Base-by-base conservation (phyloP, 2,329 filamentous ascomycete species). In the Stachybotrys chartarum region DNA sequence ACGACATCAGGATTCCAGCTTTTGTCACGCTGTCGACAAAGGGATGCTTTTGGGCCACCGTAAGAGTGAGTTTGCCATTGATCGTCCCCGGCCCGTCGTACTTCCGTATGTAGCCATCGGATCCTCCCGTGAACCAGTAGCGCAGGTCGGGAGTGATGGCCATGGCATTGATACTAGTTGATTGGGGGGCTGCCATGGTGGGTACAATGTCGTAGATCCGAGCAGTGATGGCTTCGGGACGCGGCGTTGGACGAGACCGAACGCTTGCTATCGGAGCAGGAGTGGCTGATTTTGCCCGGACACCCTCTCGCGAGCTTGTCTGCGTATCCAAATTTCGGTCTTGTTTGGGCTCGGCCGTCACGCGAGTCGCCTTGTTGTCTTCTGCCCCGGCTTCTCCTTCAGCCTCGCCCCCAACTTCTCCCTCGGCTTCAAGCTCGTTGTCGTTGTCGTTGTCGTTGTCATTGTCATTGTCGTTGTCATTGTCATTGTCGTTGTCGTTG, bases 1-100 rank as follows among this genome's bases (percentile, higher is more conserved):
- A 99, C 53, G 90, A 96, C 81, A 97, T 86, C 52, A 97, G 75
- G 6, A 96, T 90, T 1, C 92, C 94, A 2, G 93, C 92, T 72
- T 99, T 99, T 55, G 91, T 90, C 48, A 99, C 94, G 64, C 90
- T 96, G 69, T 99, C 94, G 46, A 99, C 94, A 65, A 97, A 99
- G 0, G 94, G 94, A 68, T 99, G 94, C 51, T 90, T 82, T 74
- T 99, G 94, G 35, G 94, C 94, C 6, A 99, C 94, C 0, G 94
- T 99, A 64, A 99, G 77, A 58, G 93, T 86, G 39, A 94, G 83
- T 73, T 96, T 97, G 60, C 91, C 91, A 68, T 99, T 99, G 62
- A 95, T 92, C 6, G 94, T 97, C 42, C 91, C 91, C 3, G 90
- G 86, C 70, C 94, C 96, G 69, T 99, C 95, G 73, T 95, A 97